Percentiles rank a stretch among this genome's conserved stretches.
Evolutionary conservation across 345 rosid species (phyloP).

Genomic region (Linum trigynum): DNA sequence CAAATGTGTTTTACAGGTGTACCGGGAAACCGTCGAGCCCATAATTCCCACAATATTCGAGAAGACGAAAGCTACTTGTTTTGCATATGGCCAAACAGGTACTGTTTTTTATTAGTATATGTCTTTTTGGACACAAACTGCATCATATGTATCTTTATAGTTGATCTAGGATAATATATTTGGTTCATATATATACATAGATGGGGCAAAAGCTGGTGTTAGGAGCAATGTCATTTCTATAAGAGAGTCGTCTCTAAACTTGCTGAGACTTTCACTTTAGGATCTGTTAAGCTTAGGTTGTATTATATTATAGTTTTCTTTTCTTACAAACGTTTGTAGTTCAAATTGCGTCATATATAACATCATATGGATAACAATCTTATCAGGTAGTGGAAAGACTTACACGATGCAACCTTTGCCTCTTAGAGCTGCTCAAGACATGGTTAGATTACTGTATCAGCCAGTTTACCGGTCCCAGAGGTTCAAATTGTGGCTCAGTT

Average conservation of each 20-base stretch:
- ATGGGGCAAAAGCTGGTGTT: conserved; percentile 1
- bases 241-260: background rate
- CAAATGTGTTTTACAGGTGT: conserved; percentile 44
- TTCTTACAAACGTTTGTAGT: conserved; percentile 1
- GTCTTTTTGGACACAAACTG: background rate
- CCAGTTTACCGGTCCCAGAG: conserved; percentile 74
- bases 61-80: conserved; percentile 97
- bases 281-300: background rate
- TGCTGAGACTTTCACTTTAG: background rate
- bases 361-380: conserved; percentile 1
- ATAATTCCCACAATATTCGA: conserved; percentile 86
- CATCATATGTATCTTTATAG: background rate
- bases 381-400: conserved; percentile 93
- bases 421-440: conserved; percentile 72
- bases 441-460: conserved; percentile 76
- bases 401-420: conserved; percentile 97
- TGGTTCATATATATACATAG: background rate
- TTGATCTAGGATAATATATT: background rate
- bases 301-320: background rate
- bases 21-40: conserved; percentile 81
- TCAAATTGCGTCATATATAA: background rate
- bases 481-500: conserved; percentile 94
- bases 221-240: background rate
- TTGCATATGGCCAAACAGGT: conserved; percentile 99
- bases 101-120: background rate